Evolutionary conservation across 2,329 filamentous ascomycete species (phyloP).

Genomic region (Fusarium buharicum): DNA sequence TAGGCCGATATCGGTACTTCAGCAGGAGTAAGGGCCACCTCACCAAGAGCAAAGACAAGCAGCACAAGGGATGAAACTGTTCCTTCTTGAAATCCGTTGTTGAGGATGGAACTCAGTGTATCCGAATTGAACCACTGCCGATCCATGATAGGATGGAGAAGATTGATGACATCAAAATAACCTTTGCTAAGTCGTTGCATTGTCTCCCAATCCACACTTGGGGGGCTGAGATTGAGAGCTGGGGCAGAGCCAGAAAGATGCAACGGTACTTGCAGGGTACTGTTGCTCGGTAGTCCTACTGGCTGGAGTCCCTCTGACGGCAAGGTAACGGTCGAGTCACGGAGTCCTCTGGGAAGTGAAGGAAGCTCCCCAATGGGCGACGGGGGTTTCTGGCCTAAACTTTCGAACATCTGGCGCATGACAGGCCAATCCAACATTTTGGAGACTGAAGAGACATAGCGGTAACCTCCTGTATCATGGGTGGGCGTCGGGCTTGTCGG

Average conservation of each 20-base stretch:
- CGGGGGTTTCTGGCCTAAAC: slow-evolving; percentile 39
- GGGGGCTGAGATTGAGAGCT: slow-evolving; percentile 26
- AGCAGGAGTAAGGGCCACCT: slow-evolving; percentile 64
- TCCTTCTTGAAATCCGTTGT: slow-evolving; percentile 58
- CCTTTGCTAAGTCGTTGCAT: slow-evolving; percentile 62
- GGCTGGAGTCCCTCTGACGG: slow-evolving; percentile 41
- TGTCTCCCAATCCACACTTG: slow-evolving; percentile 57
- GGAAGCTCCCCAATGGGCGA: slow-evolving; percentile 32
- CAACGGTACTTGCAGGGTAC: slow-evolving; percentile 35
- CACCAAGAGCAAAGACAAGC: slow-evolving; percentile 68
- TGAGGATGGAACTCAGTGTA: slow-evolving; percentile 57
- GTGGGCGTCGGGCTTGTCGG: slow-evolving; percentile 33
- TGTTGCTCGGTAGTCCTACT: slow-evolving; percentile 29
- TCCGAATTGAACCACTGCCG: slow-evolving; percentile 63
- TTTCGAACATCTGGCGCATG: slow-evolving; percentile 43
- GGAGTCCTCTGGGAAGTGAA: slow-evolving; percentile 36
- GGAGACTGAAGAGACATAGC: slow-evolving; percentile 44
- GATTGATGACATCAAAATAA: slow-evolving; percentile 70
- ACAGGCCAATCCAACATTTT: slow-evolving; percentile 44
- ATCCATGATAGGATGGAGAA: slow-evolving; percentile 68
- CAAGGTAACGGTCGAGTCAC: slow-evolving; percentile 34
- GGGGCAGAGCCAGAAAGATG: slow-evolving; percentile 33
- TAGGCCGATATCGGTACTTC: slow-evolving; percentile 58
- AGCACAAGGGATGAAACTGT: slow-evolving; percentile 63
- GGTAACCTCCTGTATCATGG: slow-evolving; percentile 40